Evolutionary conservation across 768 basidiomycete genomes (phyloP).

Genomic region (Sporobolomyces phaffii): DNA sequence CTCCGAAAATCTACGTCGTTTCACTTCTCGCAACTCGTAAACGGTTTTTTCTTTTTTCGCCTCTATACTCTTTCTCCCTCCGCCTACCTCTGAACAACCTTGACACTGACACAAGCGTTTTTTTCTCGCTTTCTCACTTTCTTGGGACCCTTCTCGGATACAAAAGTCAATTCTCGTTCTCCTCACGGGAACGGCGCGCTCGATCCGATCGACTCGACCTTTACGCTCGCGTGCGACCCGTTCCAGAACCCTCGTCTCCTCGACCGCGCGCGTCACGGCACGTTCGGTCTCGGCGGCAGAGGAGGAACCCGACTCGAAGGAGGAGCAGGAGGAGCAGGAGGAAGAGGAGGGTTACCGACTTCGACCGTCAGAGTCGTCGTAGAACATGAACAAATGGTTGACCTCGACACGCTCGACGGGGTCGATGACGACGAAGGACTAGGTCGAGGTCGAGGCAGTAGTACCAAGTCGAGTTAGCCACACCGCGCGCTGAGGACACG

Average conservation of each 20-base stretch:
- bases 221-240: not conserved
- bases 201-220: slow-evolving; percentile 13
- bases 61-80: too few species aligned
- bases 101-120: too few species aligned
- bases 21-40: slow-evolving; percentile 1
- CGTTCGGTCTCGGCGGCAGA: too few species aligned
- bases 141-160: not conserved
- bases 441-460: too few species aligned
- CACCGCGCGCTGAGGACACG: not conserved
- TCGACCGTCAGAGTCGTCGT: slow-evolving; percentile 7
- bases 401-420: not conserved
- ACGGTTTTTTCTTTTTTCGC: too few species aligned
- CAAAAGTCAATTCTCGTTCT: not conserved
- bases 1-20: slow-evolving; percentile 3
- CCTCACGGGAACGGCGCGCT: slow-evolving; percentile 8
- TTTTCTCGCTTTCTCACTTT: not conserved
- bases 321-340: too few species aligned
- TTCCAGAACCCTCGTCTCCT: not conserved
- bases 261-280: not conserved
- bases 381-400: not conserved
- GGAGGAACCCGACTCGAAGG: too few species aligned
- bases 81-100: too few species aligned
- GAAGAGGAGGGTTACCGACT: too few species aligned
- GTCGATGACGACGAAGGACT: not conserved
- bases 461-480: too few species aligned